Conservation (phyloP, 306 rosid genomes). For the Medicago ruthenica region DNA sequence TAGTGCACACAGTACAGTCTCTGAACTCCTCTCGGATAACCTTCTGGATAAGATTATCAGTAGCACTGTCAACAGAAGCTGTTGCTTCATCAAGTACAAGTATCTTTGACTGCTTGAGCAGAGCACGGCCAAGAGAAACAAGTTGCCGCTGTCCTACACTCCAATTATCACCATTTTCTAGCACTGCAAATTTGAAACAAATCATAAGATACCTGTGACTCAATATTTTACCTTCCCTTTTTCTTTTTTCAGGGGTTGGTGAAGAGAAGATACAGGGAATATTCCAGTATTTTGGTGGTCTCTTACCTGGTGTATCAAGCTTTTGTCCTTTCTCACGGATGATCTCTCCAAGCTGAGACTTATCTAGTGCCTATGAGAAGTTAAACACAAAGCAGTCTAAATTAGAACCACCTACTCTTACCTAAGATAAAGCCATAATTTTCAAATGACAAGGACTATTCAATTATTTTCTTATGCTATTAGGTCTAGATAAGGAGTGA, state of each 20-base stretch:
- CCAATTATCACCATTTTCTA: conserved; percentile 99
- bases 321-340: conserved; percentile 70
- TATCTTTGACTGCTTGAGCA: conserved; percentile 88
- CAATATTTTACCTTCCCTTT: conserved; percentile 4
- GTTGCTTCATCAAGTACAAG: conserved; percentile 98
- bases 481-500: neutral
- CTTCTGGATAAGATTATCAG: conserved; percentile 92
- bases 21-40: conserved; percentile 80
- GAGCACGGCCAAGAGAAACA: conserved; percentile 89
- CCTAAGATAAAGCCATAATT: conserved; percentile 2
- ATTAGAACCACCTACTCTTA: conserved; percentile 22
- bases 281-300: neutral
- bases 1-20: conserved; percentile 88
- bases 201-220: conserved; percentile 22
- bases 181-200: conserved; percentile 60
- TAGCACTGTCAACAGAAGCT: conserved; percentile 91
- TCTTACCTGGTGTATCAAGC: conserved; percentile 84
- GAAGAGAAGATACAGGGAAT: conserved; percentile 3
- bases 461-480: neutral
- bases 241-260: conserved; percentile 1
- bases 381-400: conserved; percentile 28
- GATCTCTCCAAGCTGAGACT: conserved; percentile 83
- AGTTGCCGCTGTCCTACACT: conserved; percentile 99
- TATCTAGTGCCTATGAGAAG: conserved; percentile 76
- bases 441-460: neutral